Percentiles rank a stretch among this genome's conserved stretches.
Conservation (phyloP, 306 rosid species). For the Medicago lupulina region DNA sequence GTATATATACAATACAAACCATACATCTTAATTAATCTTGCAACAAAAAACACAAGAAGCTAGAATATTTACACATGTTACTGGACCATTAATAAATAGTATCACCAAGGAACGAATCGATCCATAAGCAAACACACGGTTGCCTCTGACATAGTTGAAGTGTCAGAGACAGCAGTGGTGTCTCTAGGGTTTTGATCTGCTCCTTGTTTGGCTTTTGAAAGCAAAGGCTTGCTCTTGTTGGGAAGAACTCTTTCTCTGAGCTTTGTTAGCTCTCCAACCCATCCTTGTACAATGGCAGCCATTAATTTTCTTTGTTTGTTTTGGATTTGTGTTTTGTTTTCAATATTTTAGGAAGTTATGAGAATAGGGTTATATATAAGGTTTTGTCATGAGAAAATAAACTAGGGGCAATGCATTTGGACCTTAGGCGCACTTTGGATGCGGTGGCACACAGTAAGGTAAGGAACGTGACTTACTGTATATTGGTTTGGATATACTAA, state of each 20-base stretch:
- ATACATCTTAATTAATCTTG: not conserved
- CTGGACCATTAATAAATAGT: not conserved
- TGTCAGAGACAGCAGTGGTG: not conserved
- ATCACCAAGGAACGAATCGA: conserved; percentile 82
- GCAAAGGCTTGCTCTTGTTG: conserved; percentile 33
- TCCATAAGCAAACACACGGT: conserved; percentile 81
- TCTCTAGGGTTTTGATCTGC: conserved; percentile 31
- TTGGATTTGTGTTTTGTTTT: not conserved
- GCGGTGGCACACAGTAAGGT: conserved; percentile 52
- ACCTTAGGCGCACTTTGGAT: conserved; percentile 29
- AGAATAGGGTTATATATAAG: not conserved
- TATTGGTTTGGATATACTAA: conserved; percentile 26
- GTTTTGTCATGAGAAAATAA: conserved; percentile 3
- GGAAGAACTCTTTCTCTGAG: conserved; percentile 57
- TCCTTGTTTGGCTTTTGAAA: conserved; percentile 47
- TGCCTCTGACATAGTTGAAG: conserved; percentile 65
- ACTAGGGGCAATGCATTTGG: conserved; percentile 18
- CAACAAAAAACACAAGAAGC: not conserved
- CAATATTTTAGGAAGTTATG: not conserved
- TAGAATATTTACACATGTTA: not conserved
- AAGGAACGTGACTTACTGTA: not conserved
- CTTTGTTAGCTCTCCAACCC: conserved; percentile 76
- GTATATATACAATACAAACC: not conserved
- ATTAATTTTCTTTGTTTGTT: conserved; percentile 39
- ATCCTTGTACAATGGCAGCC: conserved; percentile 69